These are phyloP conservation scores for Pythium volutum DNA, from an alignment of 352 stramenopile genomes.

Conservation along the genomic window DNA sequence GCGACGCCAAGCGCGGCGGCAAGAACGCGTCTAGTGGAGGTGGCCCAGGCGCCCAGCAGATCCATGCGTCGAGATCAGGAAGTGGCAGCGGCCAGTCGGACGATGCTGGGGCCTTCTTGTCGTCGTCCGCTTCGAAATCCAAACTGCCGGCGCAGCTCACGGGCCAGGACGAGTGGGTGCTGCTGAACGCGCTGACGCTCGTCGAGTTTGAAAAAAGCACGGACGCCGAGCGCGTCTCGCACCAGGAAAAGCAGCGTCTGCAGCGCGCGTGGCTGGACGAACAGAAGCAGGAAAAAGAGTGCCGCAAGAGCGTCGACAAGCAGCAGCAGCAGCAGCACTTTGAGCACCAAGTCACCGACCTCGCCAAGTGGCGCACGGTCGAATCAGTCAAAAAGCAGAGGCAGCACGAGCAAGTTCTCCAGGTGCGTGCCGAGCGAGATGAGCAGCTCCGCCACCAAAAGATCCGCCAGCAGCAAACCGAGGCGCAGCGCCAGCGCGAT, in stretches of 20 bases:
- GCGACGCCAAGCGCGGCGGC: slow-evolving; percentile 24
- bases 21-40: slow-evolving; percentile 1
- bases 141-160: slow-evolving; percentile 30
- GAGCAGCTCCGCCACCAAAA: slow-evolving; percentile 61
- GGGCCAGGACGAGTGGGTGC: slow-evolving; percentile 65
- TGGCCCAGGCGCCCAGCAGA: slow-evolving; percentile 17
- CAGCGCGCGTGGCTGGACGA: slow-evolving; percentile 65
- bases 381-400: slow-evolving; percentile 49
- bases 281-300: slow-evolving; percentile 48
- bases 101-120: not conserved
- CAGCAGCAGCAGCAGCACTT: slow-evolving; percentile 32
- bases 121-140: too few species aligned
- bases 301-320: slow-evolving; percentile 31
- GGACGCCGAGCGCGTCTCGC: slow-evolving; percentile 34
- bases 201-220: slow-evolving; percentile 68
- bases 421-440: slow-evolving; percentile 56
- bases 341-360: slow-evolving; percentile 41
- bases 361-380: slow-evolving; percentile 47
- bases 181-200: slow-evolving; percentile 69
- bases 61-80: slow-evolving; percentile 11
- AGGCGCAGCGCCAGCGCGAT: slow-evolving; percentile 34
- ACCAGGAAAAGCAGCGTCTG: slow-evolving; percentile 51
- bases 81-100: not conserved
- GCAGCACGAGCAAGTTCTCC: slow-evolving; percentile 44
- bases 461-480: slow-evolving; percentile 29